Evolutionary conservation across 1,139 yeast species (phyloP).

Genomic region (Scheffersomyces lignicola): DNA sequence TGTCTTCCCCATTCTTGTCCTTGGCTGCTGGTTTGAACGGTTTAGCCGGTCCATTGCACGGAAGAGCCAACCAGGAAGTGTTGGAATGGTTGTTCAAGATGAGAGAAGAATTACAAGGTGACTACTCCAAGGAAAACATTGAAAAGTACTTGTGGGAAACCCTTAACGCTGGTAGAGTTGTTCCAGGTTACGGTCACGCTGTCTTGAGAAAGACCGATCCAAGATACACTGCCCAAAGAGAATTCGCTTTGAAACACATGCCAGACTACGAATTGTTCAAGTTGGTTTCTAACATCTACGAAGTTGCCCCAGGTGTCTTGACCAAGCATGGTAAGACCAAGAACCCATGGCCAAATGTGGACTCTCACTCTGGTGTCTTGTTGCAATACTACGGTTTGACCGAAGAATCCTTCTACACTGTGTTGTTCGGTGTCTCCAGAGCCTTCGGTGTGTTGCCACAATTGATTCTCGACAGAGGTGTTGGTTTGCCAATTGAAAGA

Average conservation of each 20-base stretch:
- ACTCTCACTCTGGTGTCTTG: slow-evolving; percentile 95
- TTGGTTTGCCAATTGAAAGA: slow-evolving; percentile 95
- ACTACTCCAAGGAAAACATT: slow-evolving; percentile 71
- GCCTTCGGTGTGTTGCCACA: slow-evolving; percentile 98
- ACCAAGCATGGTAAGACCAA: slow-evolving; percentile 97
- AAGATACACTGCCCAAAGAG: slow-evolving; percentile 96
- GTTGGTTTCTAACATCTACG: slow-evolving; percentile 86
- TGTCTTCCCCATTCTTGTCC: slow-evolving; percentile 89
- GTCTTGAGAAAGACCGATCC: slow-evolving; percentile 97
- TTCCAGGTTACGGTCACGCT: slow-evolving; percentile 98
- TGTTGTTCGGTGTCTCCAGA: slow-evolving; percentile 96
- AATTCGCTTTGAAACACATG: slow-evolving; percentile 94
- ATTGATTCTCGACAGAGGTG: slow-evolving; percentile 92
- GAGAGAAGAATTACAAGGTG: slow-evolving; percentile 72
- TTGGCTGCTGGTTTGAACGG: slow-evolving; percentile 96
- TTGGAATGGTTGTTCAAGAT: slow-evolving; percentile 88
- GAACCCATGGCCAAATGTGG: slow-evolving; percentile 99
- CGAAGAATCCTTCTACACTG: slow-evolving; percentile 96
- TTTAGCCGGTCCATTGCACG: slow-evolving; percentile 97
- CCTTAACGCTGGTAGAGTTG: slow-evolving; percentile 88
- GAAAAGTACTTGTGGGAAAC: slow-evolving; percentile 91
- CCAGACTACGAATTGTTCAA: slow-evolving; percentile 93
- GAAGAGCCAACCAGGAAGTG: slow-evolving; percentile 98
- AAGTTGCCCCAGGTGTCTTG: slow-evolving; percentile 93
- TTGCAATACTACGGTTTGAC: slow-evolving; percentile 96